Percentiles rank a stretch among this genome's conserved stretches.
Evolutionary conservation across 257 asterid species (phyloP).

Genomic region (Solanum peruvianum): DNA sequence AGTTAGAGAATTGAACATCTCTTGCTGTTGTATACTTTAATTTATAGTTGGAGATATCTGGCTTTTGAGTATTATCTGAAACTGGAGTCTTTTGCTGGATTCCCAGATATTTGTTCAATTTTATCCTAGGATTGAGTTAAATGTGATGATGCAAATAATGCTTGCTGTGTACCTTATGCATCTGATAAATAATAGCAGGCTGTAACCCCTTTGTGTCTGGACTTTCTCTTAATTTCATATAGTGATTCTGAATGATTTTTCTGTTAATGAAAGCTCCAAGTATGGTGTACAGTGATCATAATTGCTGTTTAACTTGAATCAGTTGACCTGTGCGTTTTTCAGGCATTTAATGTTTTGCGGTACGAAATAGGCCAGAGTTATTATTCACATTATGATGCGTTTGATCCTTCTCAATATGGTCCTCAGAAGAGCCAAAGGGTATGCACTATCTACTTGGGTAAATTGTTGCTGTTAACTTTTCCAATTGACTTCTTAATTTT

Average conservation of each 20-base stretch:
- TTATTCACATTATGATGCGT: conserved; percentile 84
- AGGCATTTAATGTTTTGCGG: conserved; percentile 85
- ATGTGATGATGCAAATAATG: background rate
- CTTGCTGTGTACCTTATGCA: background rate
- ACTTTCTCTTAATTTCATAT: background rate
- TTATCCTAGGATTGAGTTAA: background rate
- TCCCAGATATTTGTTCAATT: background rate
- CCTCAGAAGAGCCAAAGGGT: conserved; percentile 98
- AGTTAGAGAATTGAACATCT: background rate
- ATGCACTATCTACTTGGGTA: background rate
- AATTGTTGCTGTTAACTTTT: background rate
- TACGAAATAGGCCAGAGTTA: conserved; percentile 88
- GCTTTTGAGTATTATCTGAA: background rate
- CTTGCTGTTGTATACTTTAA: background rate
- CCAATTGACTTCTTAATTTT: background rate
- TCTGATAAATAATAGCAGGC: background rate
- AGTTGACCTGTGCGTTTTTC: conserved; percentile 20
- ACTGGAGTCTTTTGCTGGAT: background rate
- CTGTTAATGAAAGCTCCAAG: background rate
- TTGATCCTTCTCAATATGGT: conserved; percentile 84
- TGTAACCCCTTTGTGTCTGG: background rate
- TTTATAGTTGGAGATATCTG: background rate
- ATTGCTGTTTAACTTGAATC: conserved; percentile 1
- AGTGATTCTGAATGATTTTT: background rate
- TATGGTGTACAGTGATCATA: background rate